Base-by-base conservation (phyloP, 2,329 filamentous ascomycete genomes). In the Raffaelea deltoideospora region DNA sequence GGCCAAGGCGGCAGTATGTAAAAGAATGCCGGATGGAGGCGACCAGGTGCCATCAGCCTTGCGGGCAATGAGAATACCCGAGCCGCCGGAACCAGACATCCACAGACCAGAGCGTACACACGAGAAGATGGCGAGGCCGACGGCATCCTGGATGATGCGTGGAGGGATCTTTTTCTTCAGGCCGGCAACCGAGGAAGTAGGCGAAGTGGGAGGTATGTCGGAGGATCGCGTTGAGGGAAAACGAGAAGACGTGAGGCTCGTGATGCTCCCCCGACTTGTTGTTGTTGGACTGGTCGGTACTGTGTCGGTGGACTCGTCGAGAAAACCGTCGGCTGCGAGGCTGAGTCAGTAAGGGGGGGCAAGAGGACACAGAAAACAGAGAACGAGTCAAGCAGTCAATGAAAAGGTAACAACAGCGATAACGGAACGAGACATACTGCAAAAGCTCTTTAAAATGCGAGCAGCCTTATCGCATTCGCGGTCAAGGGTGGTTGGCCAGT, bases 31-130 rank as follows among this genome's bases (percentile, higher is more conserved):
- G 0, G 84, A 92, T 0, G 88, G 88, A 9, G 86, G 82, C 44
- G 84, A 48, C 47, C 47, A 48, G 19, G 47, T 48, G 32, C 87
- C 86, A 46, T 93, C 86, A 19, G 80, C 78, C 50, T 83, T 81
- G 46, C 84, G 74, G 15, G 79, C 87, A 41, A 95, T 75, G 28
- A 96, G 66, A 28, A 96, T 72, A 35, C 88, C 88, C 39, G 84
- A 88, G 28, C 88, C 88, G 21, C 87, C 87, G 14, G 86, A 87
- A 32, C 88, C 88, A 32, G 83, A 88, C 47, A 93, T 69, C 82
- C 87, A 94, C 23, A 95, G 63, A 11, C 88, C 88, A 13, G 84
- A 88, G 41, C 88, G 78, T 85, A 95, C 93, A 22, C 85, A 93
- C 1, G 87, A 94, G 61, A 95, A 95, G 47, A 96, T 83, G 37